Evolutionary conservation across 1,284 basidiomycete species (phyloP), one percentile per base, ranked within the genome.

Genomic region (Vanrija sp.): DNA sequence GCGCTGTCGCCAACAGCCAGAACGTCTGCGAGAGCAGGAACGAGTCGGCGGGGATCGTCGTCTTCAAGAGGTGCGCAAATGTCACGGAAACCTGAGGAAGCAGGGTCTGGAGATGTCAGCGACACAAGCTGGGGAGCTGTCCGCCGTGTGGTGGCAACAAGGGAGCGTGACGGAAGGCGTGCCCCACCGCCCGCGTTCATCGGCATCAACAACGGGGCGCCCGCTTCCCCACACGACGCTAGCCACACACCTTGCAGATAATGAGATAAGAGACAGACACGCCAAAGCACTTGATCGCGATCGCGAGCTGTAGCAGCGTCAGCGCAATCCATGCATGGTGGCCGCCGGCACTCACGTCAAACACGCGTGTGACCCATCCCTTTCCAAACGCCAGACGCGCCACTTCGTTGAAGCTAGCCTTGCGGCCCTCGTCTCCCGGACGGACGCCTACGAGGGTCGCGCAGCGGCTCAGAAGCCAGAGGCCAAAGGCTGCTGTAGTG

Each of bases 211-310:
- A 39, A 39, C n/a, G 38, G 19, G 19, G 39, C 15, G 24, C 31
- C 31, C 4, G 4, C 31, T 14, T 12, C 5, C 9, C 31, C 31
- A 12, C 31, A 9, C 31, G 31, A 14, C n/a, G n/a, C n/a, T n/a
- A n/a, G 42, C n/a, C 41, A 56, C 71, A 47, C 41, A 86, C 85
- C 77, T 96, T 96, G 77, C 95, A 86, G 63, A 97, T 94, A 67
- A 97, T 94, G 49, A 94, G 81, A 71, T 94, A 95, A 79, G 91
- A 95, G 63, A 96, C 88, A 36, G 89, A 93, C 8, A 98, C 96
- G 27, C 96, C 96, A 71, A 95, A 95, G 73, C 92, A 97, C 73
- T 97, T 97, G 72, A 88, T 86, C 3, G 93, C 94, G 65, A 99
- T 97, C 7, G 95, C 94, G 3, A 86, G 83, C 75, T 98, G 90